Percentiles rank a stretch among this genome's conserved stretches.
These are phyloP conservation scores for Saksenaea oblongispora DNA, from an alignment of 371 early-diverging fungal genomes.

Conservation along the genomic window DNA sequence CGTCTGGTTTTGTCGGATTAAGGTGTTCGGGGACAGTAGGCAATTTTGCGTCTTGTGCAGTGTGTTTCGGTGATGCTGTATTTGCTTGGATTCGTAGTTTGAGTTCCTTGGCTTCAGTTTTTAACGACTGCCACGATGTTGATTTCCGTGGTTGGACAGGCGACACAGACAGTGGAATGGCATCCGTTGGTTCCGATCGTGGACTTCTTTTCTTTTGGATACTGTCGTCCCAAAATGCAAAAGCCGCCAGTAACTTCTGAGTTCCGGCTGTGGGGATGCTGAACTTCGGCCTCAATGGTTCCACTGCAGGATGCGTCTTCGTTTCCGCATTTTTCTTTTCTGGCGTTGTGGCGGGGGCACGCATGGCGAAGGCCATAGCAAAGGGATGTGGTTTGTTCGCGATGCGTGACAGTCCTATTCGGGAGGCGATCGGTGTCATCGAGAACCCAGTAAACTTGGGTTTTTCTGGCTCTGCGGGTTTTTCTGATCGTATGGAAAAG, in stretches of 20 bases:
- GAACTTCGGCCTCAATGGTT: neutral
- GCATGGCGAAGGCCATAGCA: neutral
- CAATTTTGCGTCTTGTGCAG: neutral
- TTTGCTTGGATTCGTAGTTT: neutral
- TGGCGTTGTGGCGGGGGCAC: neutral
- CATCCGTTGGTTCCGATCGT: neutral
- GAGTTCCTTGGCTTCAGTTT: neutral
- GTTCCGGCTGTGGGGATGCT: neutral
- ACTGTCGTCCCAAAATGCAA: neutral
- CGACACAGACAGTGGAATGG: neutral
- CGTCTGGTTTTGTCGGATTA: neutral
- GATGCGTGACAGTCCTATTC: neutral
- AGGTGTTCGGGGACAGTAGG: neutral
- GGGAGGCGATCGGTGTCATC: neutral
- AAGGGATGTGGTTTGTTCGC: neutral
- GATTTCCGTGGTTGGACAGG: constrained; percentile 1
- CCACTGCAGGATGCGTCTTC: neutral
- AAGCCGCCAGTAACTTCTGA: neutral
- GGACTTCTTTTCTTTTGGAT: neutral
- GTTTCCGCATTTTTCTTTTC: neutral
- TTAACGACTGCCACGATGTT: neutral
- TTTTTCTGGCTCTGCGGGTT: neutral
- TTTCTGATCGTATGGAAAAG: constrained; percentile 8
- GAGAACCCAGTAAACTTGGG: neutral
- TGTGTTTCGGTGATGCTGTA: neutral